phyloP scores from a whole-genome alignment of 495 filamentous ascomycete species.

The Podospora didyma region DNA sequence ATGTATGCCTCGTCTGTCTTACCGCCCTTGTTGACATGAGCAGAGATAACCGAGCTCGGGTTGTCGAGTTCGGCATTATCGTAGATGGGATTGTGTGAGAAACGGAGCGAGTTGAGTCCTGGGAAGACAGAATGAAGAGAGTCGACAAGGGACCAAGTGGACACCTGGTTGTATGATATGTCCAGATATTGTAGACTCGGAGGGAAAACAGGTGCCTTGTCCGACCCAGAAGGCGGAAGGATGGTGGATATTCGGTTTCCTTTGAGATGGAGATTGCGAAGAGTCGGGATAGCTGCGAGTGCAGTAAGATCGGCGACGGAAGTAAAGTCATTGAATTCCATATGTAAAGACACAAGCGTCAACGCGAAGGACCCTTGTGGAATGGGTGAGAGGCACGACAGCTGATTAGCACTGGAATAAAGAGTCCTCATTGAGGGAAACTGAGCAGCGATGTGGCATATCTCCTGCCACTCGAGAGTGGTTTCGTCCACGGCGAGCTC shows the following conservation, averaged over 20 bases:
- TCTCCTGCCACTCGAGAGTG: conserved; percentile 67
- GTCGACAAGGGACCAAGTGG: conserved; percentile 69
- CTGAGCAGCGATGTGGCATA: conserved; percentile 42
- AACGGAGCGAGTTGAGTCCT: conserved; percentile 63
- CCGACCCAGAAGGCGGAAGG: conserved; percentile 14
- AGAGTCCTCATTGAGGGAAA: conserved; percentile 63
- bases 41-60: conserved; percentile 10
- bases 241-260: conserved; percentile 47
- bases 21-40: conserved; percentile 26
- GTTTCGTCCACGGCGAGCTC: conserved; percentile 71
- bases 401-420: conserved; percentile 43
- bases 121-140: conserved; percentile 62
- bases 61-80: conserved; percentile 46
- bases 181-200: conserved; percentile 61
- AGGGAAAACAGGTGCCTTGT: conserved; percentile 24
- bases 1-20: conserved; percentile 67
- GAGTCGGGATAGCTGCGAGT: conserved; percentile 53
- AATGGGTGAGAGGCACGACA: conserved; percentile 36
- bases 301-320: conserved; percentile 54
- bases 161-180: conserved; percentile 71
- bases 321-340: conserved; percentile 73
- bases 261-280: conserved; percentile 60
- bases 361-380: conserved; percentile 41
- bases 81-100: conserved; percentile 82
- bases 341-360: conserved; percentile 53